phyloP scores from a whole-genome alignment of 2,329 filamentous ascomycete genomes.

The Orbilia brochopaga region DNA sequence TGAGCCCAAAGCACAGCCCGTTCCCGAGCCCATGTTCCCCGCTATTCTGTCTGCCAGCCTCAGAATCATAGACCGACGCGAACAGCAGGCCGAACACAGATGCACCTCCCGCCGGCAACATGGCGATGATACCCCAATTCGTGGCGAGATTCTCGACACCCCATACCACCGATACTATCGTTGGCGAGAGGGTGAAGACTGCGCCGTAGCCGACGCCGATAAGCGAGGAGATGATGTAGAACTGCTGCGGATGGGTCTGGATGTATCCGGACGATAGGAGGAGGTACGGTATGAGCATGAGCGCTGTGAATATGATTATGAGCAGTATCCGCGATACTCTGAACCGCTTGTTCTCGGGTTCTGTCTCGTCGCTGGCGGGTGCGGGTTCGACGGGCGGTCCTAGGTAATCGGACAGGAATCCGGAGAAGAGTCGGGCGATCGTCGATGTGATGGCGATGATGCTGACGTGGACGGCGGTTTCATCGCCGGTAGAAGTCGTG shows the following conservation, averaged over 20 bases:
- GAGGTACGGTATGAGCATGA: conserved; percentile 77
- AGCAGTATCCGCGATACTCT: conserved; percentile 77
- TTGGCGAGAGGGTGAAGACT: conserved; percentile 84
- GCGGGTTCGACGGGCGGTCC: conserved; percentile 66
- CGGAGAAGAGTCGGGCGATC: conserved; percentile 84
- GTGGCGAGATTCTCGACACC: conserved; percentile 98
- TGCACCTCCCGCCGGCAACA: conserved; percentile 85
- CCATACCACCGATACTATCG: conserved; percentile 97
- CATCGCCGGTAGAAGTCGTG: conserved; percentile 58
- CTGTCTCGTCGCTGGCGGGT: conserved; percentile 56
- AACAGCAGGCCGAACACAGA: conserved; percentile 93
- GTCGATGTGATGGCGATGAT: conserved; percentile 91
- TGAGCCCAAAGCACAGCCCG: conserved; percentile 77
- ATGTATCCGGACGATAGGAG: conserved; percentile 76
- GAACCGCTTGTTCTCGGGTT: conserved; percentile 55
- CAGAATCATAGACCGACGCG: conserved; percentile 76
- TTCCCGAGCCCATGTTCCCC: conserved; percentile 54
- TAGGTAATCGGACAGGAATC: conserved; percentile 84
- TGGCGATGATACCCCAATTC: conserved; percentile 94
- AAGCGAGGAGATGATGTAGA: conserved; percentile 82
- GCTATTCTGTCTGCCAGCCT: conserved; percentile 61
- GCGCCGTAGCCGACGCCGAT: conserved; percentile 93
- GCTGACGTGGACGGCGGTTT: conserved; percentile 85
- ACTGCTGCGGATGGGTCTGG: conserved; percentile 76
- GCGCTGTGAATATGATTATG: conserved; percentile 73